Base-by-base conservation (phyloP, 768 basidiomycete genomes). In the Tubosaeta brunneosetosa region DNA sequence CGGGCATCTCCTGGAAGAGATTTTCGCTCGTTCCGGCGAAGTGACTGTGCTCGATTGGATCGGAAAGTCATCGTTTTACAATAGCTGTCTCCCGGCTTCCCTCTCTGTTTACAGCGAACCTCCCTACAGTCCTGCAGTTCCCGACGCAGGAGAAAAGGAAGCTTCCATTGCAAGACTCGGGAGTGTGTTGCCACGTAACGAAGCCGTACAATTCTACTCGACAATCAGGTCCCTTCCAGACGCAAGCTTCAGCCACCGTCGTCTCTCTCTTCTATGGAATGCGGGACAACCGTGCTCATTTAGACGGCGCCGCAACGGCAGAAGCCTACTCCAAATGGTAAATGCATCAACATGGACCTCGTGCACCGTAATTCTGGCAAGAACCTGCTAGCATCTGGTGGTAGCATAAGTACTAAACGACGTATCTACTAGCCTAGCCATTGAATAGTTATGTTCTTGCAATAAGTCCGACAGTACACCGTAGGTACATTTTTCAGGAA, bases 1-100 rank as follows among this genome's bases (percentile, higher is more conserved):
- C 9, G 58, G 53, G 2, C 59, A 50, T 27, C 54, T 60, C 3
- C 31, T 60, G 38, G 54, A 60, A 2, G 54, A 56, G 16, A 53
- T 60, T 2, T 32, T 60, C 8, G 11, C 42, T 4, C 58, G 59
- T 14, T 50, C 41, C 2, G 51, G 54, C 1, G 58, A 52, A 0
- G 38, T 52, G 19, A 50, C 49, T 0, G 59, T 56, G 6, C 46
- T 60, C 34, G 38, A 27, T n/a, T 60, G 59, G 59, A n/a, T 32
- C 2, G 58, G 58, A 14, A 26, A 43, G 17, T 37, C 57, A 3
- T 59, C 53, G 1, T 5, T 29, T 12, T 60, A 59, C 25, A 59
- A 59, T 11, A 59, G 56, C 10, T 59, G 57, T 26, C 49, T 59
- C 25, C 56, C 57, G 0, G 33, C 13, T 14, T 27, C 49, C 12